Evolutionary conservation across 306 rosid species (phyloP).

Genomic region (Luffa aegyptiaca): DNA sequence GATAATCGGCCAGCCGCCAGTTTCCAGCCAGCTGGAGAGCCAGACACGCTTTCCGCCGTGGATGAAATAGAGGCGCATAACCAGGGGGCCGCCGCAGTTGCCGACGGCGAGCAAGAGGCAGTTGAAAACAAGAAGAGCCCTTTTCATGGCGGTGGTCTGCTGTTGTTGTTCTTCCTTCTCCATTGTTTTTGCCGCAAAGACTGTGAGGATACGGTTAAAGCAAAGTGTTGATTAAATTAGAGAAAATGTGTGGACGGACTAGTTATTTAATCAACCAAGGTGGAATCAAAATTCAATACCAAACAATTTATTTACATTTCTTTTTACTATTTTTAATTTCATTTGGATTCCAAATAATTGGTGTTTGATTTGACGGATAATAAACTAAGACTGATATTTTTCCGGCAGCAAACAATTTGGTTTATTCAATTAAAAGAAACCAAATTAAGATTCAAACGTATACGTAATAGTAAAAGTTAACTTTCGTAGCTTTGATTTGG

Average conservation of each 20-base stretch:
- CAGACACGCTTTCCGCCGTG: slow-evolving; percentile 67
- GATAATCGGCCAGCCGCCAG: slow-evolving; percentile 62
- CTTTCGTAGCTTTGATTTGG: background rate
- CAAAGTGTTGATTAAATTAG: background rate
- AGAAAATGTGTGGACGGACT: background rate
- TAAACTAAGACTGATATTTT: background rate
- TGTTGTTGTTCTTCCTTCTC: background rate
- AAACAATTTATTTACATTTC: background rate
- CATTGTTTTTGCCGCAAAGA: background rate
- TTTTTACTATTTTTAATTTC: too few species aligned
- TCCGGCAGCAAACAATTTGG: background rate
- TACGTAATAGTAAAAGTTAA: background rate
- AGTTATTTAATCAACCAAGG: background rate
- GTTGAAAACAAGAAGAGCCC: slow-evolving; percentile 34
- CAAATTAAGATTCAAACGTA: background rate
- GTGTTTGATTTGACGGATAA: background rate
- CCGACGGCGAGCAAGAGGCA: slow-evolving; percentile 32
- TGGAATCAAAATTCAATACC: background rate
- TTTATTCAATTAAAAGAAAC: background rate
- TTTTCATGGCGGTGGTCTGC: slow-evolving; percentile 9
- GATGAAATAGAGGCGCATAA: slow-evolving; percentile 63
- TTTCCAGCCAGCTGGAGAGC: slow-evolving; percentile 55
- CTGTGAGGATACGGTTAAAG: background rate
- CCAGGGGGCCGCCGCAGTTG: slow-evolving; percentile 40
- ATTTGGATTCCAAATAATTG: background rate